A percentile compares a stretch with the other conserved stretches of the same genome.
Evolutionary conservation across 805 yeast species (phyloP).

Genomic region (Candida coleopterorum): DNA sequence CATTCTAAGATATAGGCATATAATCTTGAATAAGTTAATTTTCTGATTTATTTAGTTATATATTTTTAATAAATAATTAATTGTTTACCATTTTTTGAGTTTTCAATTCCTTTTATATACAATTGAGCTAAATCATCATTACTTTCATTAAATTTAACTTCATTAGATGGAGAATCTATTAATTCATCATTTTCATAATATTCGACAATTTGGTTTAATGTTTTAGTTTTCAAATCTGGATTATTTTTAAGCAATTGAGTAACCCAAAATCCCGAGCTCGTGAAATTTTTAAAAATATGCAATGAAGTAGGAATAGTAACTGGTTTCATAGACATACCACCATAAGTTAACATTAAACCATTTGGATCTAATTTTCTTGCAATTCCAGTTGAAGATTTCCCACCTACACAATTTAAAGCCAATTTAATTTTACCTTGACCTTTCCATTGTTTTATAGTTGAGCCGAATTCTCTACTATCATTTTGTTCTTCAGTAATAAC

Average conservation of each 20-base stretch:
- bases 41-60: no score
- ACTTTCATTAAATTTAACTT: constrained; percentile 18
- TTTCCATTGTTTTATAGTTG: constrained; percentile 52
- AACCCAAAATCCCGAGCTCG: constrained; percentile 91
- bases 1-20: no score
- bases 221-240: constrained; percentile 29
- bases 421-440: constrained; percentile 55
- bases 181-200: constrained; percentile 41
- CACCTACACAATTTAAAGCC: constrained; percentile 93
- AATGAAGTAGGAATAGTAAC: constrained; percentile 85
- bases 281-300: constrained; percentile 84
- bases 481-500: constrained; percentile 90
- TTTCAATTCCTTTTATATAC: constrained; percentile 26
- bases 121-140: constrained; percentile 23
- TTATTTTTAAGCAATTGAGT: constrained; percentile 45
- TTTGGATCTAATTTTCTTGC: constrained; percentile 75
- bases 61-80: constrained; percentile 24
- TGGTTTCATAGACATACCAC: constrained; percentile 97
- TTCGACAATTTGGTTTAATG: constrained; percentile 32
- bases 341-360: constrained; percentile 84
- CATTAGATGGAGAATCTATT: constrained; percentile 32
- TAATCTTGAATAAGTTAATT: no score
- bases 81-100: constrained; percentile 37
- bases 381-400: constrained; percentile 73
- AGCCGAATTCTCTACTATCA: constrained; percentile 60